Percentiles rank a stretch among this genome's conserved stretches.
Conservation (phyloP, 495 filamentous ascomycete genomes). For the Lophium mytilinum region DNA sequence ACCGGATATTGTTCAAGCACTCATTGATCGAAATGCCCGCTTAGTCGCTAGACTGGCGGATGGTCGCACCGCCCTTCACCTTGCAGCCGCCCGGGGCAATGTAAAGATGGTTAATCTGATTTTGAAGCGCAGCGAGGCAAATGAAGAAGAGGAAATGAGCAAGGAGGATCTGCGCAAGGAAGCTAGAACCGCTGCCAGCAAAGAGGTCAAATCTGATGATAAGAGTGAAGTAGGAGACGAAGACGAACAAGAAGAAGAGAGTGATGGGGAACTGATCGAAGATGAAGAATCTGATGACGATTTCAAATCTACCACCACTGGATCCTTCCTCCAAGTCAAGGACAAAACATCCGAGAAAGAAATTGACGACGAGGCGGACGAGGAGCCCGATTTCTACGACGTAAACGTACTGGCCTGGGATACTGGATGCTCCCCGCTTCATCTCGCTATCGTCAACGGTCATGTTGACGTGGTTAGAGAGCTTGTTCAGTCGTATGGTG, state of each 20-base stretch:
- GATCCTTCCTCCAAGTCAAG: slow-evolving; percentile 61
- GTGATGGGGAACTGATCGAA: slow-evolving; percentile 37
- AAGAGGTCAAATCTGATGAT: slow-evolving; percentile 13
- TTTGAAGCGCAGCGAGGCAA: slow-evolving; percentile 58
- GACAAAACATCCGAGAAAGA: slow-evolving; percentile 26
- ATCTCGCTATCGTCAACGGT: slow-evolving; percentile 66
- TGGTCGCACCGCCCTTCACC: slow-evolving; percentile 68
- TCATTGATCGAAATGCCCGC: slow-evolving; percentile 66
- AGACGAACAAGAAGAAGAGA: slow-evolving; percentile 37
- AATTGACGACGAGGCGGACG: slow-evolving; percentile 44
- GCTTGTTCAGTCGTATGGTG: slow-evolving; percentile 64
- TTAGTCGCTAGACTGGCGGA: slow-evolving; percentile 65
- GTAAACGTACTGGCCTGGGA: slow-evolving; percentile 73
- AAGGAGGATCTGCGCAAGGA: slow-evolving; percentile 45
- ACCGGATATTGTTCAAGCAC: slow-evolving; percentile 56
- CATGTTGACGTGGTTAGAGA: slow-evolving; percentile 58
- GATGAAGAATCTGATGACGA: slow-evolving; percentile 33
- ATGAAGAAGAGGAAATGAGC: slow-evolving; percentile 58
- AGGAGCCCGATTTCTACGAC: slow-evolving; percentile 70
- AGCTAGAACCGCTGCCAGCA: slow-evolving; percentile 16
- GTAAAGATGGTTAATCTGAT: slow-evolving; percentile 61
- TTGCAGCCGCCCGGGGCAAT: slow-evolving; percentile 61
- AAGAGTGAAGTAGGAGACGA: slow-evolving; percentile 31
- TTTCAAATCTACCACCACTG: slow-evolving; percentile 42
- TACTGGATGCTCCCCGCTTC: slow-evolving; percentile 57